These are phyloP conservation scores for Kodamaea sp. DNA, from an alignment of 1,139 yeast species.

Conservation along the genomic window DNA sequence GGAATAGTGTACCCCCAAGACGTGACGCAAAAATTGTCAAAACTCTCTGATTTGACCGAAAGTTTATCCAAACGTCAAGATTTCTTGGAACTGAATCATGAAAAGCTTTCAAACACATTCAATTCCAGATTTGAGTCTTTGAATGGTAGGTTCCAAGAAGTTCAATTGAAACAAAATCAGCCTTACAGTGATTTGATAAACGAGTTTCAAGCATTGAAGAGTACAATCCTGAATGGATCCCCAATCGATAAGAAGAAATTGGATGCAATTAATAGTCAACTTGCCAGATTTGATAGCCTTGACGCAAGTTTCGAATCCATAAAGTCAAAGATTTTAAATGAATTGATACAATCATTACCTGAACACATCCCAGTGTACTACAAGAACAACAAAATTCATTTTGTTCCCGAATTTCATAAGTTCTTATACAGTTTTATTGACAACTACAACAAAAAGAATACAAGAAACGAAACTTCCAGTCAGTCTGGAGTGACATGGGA, in stretches of 20 bases:
- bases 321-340: conserved; percentile 23
- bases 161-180: conserved; percentile 8
- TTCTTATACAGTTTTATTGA: conserved; percentile 39
- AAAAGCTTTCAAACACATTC: conserved; percentile 15
- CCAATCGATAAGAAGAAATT: conserved; percentile 18
- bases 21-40: no score
- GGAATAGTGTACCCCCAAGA: no score
- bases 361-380: conserved; percentile 35
- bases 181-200: conserved; percentile 14
- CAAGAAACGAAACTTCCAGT: conserved; percentile 1
- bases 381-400: conserved; percentile 37
- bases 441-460: conserved; percentile 21
- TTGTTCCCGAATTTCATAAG: conserved; percentile 42
- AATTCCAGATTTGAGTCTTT: conserved; percentile 21
- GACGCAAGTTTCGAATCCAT: conserved; percentile 21
- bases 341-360: conserved; percentile 28
- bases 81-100: conserved; percentile 16
- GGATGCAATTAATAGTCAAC: conserved; percentile 19
- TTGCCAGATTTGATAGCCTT: conserved; percentile 19
- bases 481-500: conserved; percentile 25
- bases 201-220: conserved; percentile 11
- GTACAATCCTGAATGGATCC: not conserved
- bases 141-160: conserved; percentile 18
- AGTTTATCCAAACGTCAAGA: conserved; percentile 19
- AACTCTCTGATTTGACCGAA: conserved; percentile 16